Conservation (phyloP, 305 asterid species). For the Plantago coronopus region DNA sequence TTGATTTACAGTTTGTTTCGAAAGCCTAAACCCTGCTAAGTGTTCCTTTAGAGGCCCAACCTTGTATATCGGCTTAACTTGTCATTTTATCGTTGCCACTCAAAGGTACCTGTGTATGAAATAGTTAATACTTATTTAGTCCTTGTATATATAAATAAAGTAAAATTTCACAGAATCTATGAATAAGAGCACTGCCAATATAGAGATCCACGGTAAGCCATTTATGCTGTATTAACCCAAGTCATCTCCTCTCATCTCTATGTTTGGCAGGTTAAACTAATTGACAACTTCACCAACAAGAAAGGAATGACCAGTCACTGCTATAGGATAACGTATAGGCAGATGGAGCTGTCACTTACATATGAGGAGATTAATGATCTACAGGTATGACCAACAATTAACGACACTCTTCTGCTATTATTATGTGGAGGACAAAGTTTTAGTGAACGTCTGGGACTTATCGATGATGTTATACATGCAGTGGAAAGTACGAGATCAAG, state of each 20-base stretch:
- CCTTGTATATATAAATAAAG: too few relatives aligned
- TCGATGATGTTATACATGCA: slow-evolving; percentile 29
- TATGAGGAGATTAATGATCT: slow-evolving; percentile 88
- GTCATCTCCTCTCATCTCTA: slow-evolving; percentile 12
- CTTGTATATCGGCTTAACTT: too few relatives aligned
- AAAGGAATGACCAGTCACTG: slow-evolving; percentile 92
- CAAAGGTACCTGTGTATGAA: too few relatives aligned
- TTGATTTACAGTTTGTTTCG: too few relatives aligned
- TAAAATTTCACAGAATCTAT: too few relatives aligned
- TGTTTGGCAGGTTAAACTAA: slow-evolving; percentile 45
- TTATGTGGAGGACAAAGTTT: too few relatives aligned
- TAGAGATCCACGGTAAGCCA: background rate
- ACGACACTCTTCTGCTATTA: too few relatives aligned
- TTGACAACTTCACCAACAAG: slow-evolving; percentile 69
- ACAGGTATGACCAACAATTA: slow-evolving; percentile 42
- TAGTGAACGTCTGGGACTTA: background rate
- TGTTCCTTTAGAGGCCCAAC: too few relatives aligned
- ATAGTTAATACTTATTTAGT: too few relatives aligned
- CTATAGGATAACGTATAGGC: slow-evolving; percentile 78
- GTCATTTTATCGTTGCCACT: too few relatives aligned
- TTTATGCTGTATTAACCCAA: background rate
- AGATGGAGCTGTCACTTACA: slow-evolving; percentile 85
- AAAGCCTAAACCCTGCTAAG: too few relatives aligned
- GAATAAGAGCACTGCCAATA: too few relatives aligned
- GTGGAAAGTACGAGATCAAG: slow-evolving; percentile 79